phyloP scores from a whole-genome alignment of 495 filamentous ascomycete genomes.

The Massariosphaeria phaeospora region DNA sequence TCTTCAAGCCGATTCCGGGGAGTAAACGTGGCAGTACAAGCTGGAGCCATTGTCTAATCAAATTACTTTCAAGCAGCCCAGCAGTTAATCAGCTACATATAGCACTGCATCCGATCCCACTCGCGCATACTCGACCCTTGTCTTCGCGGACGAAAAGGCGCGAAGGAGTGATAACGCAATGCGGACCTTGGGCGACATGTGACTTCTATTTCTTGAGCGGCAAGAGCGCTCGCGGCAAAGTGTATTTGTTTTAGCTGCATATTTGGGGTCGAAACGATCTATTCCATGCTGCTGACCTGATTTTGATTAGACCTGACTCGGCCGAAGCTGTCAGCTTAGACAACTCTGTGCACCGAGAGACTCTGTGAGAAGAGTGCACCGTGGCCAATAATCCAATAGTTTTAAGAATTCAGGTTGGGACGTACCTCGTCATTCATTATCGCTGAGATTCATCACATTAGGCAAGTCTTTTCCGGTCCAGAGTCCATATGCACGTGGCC shows the following conservation, averaged over 20 bases:
- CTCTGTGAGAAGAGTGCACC: too few species aligned
- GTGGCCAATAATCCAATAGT: too few species aligned
- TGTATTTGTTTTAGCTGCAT: slow-evolving; percentile 4
- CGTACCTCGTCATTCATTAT: too few species aligned
- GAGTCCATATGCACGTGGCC: too few species aligned
- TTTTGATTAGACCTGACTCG: too few species aligned
- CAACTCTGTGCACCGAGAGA: too few species aligned
- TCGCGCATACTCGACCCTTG: slow-evolving; percentile 2
- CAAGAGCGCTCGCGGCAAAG: slow-evolving; percentile 3
- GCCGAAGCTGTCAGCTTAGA: too few species aligned
- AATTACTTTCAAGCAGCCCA: too few species aligned
- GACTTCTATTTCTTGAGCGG: slow-evolving; percentile 9
- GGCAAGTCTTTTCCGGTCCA: too few species aligned
- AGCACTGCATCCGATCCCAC: neutral
- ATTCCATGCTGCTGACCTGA: neutral
- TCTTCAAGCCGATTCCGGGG: neutral
- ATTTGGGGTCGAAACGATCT: neutral
- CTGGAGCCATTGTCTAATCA: too few species aligned
- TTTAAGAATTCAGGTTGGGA: too few species aligned
- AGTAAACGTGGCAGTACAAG: neutral
- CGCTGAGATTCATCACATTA: too few species aligned
- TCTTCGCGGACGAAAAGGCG: neutral
- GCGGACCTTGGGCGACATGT: neutral
- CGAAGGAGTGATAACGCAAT: neutral
- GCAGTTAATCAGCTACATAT: neutral